phyloP scores from a whole-genome alignment of 225 moss, liverwort and hornwort species.

The Sphagnum tenellum region DNA sequence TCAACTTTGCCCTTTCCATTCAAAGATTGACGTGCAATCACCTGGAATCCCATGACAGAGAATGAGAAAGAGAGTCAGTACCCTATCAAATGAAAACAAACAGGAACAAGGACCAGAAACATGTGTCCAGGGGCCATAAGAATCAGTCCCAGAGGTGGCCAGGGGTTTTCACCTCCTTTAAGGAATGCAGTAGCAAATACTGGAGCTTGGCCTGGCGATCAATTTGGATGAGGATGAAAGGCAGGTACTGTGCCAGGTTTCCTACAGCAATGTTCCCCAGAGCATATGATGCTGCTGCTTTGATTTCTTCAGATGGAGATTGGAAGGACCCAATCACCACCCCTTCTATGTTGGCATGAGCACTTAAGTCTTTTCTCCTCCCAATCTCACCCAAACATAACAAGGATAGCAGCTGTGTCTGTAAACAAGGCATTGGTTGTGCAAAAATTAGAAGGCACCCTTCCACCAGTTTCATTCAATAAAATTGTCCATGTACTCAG shows the following conservation, averaged over 20 bases:
- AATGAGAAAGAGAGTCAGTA: background rate
- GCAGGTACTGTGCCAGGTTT: conserved; percentile 86
- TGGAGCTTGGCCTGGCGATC: conserved; percentile 97
- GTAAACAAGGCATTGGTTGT: conserved; percentile 12
- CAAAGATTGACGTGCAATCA: conserved; percentile 89
- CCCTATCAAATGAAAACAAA: too few species aligned
- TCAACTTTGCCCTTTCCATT: conserved; percentile 94
- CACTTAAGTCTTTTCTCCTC: conserved; percentile 81
- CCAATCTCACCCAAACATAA: conserved; percentile 97
- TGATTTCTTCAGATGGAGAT: conserved; percentile 97
- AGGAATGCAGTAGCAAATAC: conserved; percentile 83
- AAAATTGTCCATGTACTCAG: too few species aligned
- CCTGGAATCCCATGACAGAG: conserved; percentile 24
- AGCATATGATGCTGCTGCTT: conserved; percentile 95
- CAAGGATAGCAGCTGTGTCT: conserved; percentile 86
- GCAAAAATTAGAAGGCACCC: too few species aligned
- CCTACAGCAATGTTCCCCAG: conserved; percentile 97
- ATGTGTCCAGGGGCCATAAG: too few species aligned
- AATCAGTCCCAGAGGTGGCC: too few species aligned
- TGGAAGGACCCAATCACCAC: conserved; percentile 93
- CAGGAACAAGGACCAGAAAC: too few species aligned
- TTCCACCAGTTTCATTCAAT: too few species aligned
- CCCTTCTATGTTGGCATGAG: conserved; percentile 80
- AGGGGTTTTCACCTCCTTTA: conserved; percentile 66
- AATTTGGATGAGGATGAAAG: conserved; percentile 95